Evolutionary conservation across 306 rosid species (phyloP).

Genomic region (cucumber (Cucumis sativus)): DNA sequence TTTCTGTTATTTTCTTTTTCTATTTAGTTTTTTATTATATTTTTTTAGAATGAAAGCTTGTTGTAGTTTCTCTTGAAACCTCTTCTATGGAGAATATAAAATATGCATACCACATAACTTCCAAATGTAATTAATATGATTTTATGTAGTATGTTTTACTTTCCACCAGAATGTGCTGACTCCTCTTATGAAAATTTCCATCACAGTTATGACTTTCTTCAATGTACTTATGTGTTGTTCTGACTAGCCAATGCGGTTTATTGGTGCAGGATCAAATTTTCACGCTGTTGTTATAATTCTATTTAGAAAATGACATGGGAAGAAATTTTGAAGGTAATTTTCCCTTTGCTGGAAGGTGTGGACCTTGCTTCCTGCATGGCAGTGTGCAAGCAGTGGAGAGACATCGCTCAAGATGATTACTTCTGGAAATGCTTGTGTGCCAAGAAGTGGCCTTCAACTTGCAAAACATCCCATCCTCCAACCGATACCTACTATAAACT

Average conservation of each 20-base stretch:
- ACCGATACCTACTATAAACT: constrained; percentile 45
- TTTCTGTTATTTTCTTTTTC: not conserved
- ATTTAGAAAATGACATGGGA: constrained; percentile 39
- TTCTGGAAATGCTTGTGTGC: constrained; percentile 85
- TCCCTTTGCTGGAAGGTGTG: constrained; percentile 76
- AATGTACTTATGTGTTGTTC: not conserved
- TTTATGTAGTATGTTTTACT: not conserved
- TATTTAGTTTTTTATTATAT: no score
- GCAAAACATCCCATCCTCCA: constrained; percentile 61
- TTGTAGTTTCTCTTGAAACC: not conserved
- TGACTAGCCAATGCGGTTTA: constrained; percentile 2
- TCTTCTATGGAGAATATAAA: not conserved
- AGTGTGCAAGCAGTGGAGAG: constrained; percentile 81
- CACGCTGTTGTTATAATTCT: constrained; percentile 6
- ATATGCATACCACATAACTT: not conserved
- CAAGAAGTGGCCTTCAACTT: constrained; percentile 87
- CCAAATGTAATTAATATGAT: not conserved
- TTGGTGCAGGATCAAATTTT: constrained; percentile 2
- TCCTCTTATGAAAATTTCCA: not conserved
- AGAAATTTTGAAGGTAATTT: constrained; percentile 71
- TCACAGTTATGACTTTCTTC: not conserved
- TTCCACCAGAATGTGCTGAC: not conserved
- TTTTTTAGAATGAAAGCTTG: not conserved
- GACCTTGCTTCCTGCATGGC: constrained; percentile 82
- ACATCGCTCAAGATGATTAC: constrained; percentile 68